Conservation (phyloP, 768 basidiomycete species). For the Pleurotus citrinopileatus region DNA sequence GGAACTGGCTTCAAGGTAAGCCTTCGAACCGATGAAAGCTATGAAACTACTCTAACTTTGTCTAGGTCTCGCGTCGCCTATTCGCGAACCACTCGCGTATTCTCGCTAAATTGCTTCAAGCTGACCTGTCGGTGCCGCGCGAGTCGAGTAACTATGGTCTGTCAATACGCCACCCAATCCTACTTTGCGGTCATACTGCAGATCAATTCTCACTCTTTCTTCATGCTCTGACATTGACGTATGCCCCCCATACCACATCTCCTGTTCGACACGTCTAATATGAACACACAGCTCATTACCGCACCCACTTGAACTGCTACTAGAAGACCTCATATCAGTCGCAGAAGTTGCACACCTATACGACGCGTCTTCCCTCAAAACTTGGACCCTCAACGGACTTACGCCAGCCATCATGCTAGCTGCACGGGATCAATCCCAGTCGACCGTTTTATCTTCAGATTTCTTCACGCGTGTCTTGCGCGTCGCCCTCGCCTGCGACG, state of each 20-base stretch:
- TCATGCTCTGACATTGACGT: constrained; percentile 38
- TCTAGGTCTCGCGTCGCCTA: constrained; percentile 2
- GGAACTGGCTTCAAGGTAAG: constrained; percentile 24
- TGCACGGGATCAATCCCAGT: constrained; percentile 20
- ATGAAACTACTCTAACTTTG: not conserved
- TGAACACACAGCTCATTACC: constrained; percentile 23
- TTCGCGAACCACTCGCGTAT: constrained; percentile 14
- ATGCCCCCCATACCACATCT: constrained; percentile 15
- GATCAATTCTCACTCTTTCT: constrained; percentile 37
- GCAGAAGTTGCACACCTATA: constrained; percentile 39
- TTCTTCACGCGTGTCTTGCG: constrained; percentile 30
- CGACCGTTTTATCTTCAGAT: constrained; percentile 24
- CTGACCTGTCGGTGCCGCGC: constrained; percentile 13
- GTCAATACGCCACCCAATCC: constrained; percentile 29
- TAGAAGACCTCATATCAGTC: constrained; percentile 35
- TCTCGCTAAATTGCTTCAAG: constrained; percentile 18
- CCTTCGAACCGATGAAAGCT: constrained; percentile 16
- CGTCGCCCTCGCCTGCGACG: constrained; percentile 29
- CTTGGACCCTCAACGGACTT: constrained; percentile 35
- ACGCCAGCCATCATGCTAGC: constrained; percentile 19
- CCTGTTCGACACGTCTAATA: constrained; percentile 13
- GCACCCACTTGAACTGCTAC: constrained; percentile 20
- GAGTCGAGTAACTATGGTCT: constrained; percentile 15
- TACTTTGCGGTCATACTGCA: constrained; percentile 33
- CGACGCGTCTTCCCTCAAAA: constrained; percentile 28